phyloP scores from a whole-genome alignment of 768 basidiomycete genomes.

The Xerocomellus amylosporus region DNA sequence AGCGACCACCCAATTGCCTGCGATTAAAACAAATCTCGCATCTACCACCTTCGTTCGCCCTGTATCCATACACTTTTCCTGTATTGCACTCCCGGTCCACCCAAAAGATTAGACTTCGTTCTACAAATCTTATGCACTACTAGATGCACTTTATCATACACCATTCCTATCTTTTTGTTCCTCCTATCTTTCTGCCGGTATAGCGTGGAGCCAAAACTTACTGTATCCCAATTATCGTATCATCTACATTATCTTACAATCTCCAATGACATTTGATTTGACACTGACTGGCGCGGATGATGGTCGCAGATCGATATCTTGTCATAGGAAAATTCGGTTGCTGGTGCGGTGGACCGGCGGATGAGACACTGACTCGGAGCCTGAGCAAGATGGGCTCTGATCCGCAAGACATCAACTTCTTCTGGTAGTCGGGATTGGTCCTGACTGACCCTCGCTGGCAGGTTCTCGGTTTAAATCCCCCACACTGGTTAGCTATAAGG shows the following conservation, averaged over 20 bases:
- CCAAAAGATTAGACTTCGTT: constrained; percentile 24
- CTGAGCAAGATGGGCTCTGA: too few species aligned
- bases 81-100: not conserved
- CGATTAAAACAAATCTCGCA: constrained; percentile 36
- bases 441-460: too few species aligned
- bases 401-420: too few species aligned
- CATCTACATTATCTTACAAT: constrained; percentile 17
- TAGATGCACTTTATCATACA: constrained; percentile 21
- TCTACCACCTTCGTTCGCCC: constrained; percentile 18
- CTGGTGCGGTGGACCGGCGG: too few species aligned
- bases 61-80: constrained; percentile 20
- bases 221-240: constrained; percentile 19
- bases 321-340: too few species aligned
- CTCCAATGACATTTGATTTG: constrained; percentile 15
- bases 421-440: too few species aligned
- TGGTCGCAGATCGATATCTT: not conserved
- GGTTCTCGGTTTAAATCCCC: too few species aligned
- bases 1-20: constrained; percentile 50
- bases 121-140: constrained; percentile 2
- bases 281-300: not conserved
- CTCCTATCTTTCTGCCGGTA: constrained; percentile 9
- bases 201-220: constrained; percentile 19
- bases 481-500: too few species aligned
- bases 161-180: constrained; percentile 13
- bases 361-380: too few species aligned